A percentile compares a stretch with the other conserved stretches of the same genome.
phyloP scores from a whole-genome alignment of 2,329 filamentous ascomycete genomes.

The Periglandula ipomoeae region DNA sequence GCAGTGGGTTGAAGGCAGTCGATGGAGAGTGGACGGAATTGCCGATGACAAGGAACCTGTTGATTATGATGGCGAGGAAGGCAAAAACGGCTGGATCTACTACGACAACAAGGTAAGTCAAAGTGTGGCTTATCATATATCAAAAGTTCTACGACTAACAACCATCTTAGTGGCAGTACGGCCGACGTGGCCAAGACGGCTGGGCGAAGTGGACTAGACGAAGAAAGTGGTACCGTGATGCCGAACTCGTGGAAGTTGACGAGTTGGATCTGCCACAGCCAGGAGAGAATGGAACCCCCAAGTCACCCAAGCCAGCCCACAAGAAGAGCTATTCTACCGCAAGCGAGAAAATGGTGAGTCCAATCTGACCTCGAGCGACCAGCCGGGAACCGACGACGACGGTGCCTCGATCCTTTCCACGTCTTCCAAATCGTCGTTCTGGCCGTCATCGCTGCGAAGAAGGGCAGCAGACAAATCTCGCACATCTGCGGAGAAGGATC shows the following conservation, averaged over 20 bases:
- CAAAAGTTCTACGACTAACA: no score
- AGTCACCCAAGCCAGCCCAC: constrained; percentile 11
- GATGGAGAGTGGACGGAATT: constrained; percentile 79
- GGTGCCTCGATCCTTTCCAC: constrained; percentile 37
- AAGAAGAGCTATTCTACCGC: constrained; percentile 25
- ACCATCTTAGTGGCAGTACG: constrained; percentile 70
- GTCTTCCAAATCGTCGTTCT: constrained; percentile 37
- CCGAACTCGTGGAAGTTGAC: constrained; percentile 76
- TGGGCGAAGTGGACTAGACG: constrained; percentile 93
- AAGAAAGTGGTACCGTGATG: constrained; percentile 93
- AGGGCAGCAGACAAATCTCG: constrained; percentile 27
- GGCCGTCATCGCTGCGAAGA: constrained; percentile 30
- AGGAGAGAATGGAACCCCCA: constrained; percentile 23
- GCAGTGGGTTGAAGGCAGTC: constrained; percentile 75
- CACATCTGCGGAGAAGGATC: constrained; percentile 23
- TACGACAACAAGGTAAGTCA: constrained; percentile 87
- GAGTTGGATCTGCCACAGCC: constrained; percentile 24
- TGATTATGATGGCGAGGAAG: constrained; percentile 50
- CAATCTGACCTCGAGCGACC: constrained; percentile 12
- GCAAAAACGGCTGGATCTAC: constrained; percentile 82
- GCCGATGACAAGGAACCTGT: constrained; percentile 35
- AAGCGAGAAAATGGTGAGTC: constrained; percentile 29
- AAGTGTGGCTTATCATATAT: no score
- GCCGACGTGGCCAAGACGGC: constrained; percentile 73
- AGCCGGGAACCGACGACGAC: constrained; percentile 25